Percentiles rank a stretch among this genome's conserved stretches.
These are phyloP conservation scores for Blepharisma stoltei DNA, from an alignment of 73 alveolate genomes.

Conservation along the genomic window DNA sequence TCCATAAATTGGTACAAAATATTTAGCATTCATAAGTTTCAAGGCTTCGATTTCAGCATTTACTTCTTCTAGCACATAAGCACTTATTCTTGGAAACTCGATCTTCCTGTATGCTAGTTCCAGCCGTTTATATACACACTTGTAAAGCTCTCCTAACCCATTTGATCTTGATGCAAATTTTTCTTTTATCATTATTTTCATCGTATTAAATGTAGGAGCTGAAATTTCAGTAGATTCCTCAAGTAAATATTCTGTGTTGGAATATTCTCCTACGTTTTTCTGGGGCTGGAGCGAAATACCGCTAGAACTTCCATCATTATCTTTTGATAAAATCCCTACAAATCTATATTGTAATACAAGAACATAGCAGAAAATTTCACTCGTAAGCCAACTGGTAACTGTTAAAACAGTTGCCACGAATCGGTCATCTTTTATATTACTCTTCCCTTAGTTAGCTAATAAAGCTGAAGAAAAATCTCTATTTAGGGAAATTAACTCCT, in stretches of 20 bases:
- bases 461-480: too few relatives aligned
- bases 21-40: background rate
- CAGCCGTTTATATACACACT: slow-evolving; percentile 13
- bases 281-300: background rate
- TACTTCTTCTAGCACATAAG: slow-evolving; percentile 18
- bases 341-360: background rate
- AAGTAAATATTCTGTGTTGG: background rate
- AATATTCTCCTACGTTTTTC: background rate
- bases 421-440: too few relatives aligned
- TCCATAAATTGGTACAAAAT: background rate
- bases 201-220: background rate
- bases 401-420: background rate
- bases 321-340: background rate
- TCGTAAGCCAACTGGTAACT: background rate
- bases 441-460: too few relatives aligned
- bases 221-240: background rate
- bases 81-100: background rate
- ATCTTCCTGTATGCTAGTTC: slow-evolving; percentile 13
- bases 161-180: background rate
- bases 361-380: background rate
- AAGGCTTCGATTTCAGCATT: background rate
- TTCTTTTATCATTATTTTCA: background rate
- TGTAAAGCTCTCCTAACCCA: slow-evolving; percentile 28
- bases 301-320: background rate
- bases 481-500: too few relatives aligned